Percentiles rank a stretch among this genome's conserved stretches.
These are phyloP conservation scores for Phoma herbarum DNA, from an alignment of 2,329 filamentous ascomycete genomes.

Conservation along the genomic window DNA sequence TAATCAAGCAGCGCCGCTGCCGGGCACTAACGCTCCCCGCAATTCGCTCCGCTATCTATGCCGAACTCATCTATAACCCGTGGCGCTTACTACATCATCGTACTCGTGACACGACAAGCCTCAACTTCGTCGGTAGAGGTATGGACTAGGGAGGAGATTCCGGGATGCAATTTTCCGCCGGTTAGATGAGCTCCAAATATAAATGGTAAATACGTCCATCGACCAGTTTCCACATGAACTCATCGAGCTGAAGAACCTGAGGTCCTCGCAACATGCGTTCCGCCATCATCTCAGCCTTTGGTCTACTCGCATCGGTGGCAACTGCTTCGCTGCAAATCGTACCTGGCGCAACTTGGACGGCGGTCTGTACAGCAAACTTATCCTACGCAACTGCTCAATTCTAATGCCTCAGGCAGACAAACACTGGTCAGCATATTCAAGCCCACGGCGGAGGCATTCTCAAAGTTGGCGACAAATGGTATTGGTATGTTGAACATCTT, in stretches of 20 bases:
- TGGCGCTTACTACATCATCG: constrained; percentile 14
- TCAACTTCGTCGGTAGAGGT: constrained; percentile 22
- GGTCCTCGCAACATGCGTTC: constrained; percentile 32
- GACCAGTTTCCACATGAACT: neutral
- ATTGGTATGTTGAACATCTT: constrained; percentile 50
- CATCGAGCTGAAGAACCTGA: neutral
- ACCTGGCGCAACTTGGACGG: constrained; percentile 53
- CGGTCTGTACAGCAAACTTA: constrained; percentile 27
- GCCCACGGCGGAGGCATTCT: constrained; percentile 73
- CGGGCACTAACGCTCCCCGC: constrained; percentile 28
- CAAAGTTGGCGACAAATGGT: constrained; percentile 66
- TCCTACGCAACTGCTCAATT: neutral
- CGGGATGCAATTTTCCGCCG: constrained; percentile 6
- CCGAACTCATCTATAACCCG: constrained; percentile 18
- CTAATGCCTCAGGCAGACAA: constrained; percentile 36
- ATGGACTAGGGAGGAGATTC: neutral
- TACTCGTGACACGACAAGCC: constrained; percentile 24
- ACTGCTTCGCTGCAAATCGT: constrained; percentile 50
- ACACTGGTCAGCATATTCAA: constrained; percentile 66
- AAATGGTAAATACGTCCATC: neutral
- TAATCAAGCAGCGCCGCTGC: constrained; percentile 22
- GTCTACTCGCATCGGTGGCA: constrained; percentile 31
- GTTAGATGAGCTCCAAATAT: neutral
- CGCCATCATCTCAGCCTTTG: constrained; percentile 19
- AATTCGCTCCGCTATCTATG: constrained; percentile 24